phyloP scores from a whole-genome alignment of 805 yeast species.

The Ogataea sp. region DNA sequence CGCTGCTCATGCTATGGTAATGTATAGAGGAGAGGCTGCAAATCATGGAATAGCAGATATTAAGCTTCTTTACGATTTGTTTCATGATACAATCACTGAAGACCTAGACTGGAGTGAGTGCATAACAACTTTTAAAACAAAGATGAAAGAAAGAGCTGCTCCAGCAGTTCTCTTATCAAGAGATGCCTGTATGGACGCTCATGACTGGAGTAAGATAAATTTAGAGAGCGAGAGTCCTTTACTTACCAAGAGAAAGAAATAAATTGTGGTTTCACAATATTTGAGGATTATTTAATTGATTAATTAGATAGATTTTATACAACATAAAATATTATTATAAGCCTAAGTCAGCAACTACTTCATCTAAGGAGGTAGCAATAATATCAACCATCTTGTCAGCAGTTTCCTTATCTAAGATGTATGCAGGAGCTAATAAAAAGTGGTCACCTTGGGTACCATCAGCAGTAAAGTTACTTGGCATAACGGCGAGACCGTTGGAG shows the following conservation, averaged over 20 bases:
- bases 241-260: slow-evolving; percentile 6
- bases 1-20: slow-evolving; percentile 27
- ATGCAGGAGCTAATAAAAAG: slow-evolving; percentile 38
- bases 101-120: slow-evolving; percentile 4
- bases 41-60: slow-evolving; percentile 15
- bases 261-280: no score
- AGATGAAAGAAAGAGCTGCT: slow-evolving; percentile 7
- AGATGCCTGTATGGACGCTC: slow-evolving; percentile 23
- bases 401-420: slow-evolving; percentile 28
- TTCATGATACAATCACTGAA: slow-evolving; percentile 3
- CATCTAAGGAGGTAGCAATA: slow-evolving; percentile 8
- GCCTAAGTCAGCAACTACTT: not conserved
- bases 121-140: slow-evolving; percentile 3
- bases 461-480: slow-evolving; percentile 32
- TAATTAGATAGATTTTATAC: no score
- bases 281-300: no score
- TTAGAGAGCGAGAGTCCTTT: slow-evolving; percentile 13
- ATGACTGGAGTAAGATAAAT: slow-evolving; percentile 13
- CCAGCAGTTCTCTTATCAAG: slow-evolving; percentile 17
- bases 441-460: slow-evolving; percentile 37
- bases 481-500: slow-evolving; percentile 32
- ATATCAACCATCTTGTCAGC: slow-evolving; percentile 18
- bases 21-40: slow-evolving; percentile 14
- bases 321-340: no score
- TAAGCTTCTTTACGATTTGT: slow-evolving; percentile 5